These are phyloP conservation scores for Epichloe hybrida DNA, from an alignment of 2,329 filamentous ascomycete genomes.

Conservation along the genomic window DNA sequence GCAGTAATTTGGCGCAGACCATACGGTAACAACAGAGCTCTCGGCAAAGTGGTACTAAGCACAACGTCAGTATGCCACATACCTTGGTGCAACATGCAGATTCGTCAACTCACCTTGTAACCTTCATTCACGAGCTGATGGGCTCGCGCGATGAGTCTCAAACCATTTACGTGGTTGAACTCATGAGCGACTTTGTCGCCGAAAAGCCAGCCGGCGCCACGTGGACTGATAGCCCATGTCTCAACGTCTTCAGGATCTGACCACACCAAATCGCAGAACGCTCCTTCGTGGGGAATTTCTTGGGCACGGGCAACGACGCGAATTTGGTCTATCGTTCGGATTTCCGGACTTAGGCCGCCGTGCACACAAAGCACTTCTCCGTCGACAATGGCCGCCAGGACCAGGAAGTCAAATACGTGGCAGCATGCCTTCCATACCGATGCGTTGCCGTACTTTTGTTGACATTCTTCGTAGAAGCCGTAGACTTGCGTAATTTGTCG, in stretches of 20 bases:
- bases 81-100: neutral
- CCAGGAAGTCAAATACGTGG: constrained; percentile 97
- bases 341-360: constrained; percentile 76
- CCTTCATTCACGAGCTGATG: constrained; percentile 98
- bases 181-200: constrained; percentile 95
- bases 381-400: constrained; percentile 92
- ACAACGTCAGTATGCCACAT: neutral
- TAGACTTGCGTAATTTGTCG: constrained; percentile 97
- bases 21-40: constrained; percentile 93
- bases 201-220: constrained; percentile 96
- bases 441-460: constrained; percentile 94
- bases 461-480: constrained; percentile 97
- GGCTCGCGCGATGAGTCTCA: constrained; percentile 91
- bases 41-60: constrained; percentile 82
- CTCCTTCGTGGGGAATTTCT: constrained; percentile 95
- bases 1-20: constrained; percentile 94
- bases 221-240: constrained; percentile 87
- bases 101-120: constrained; percentile 55
- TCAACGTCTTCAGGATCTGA: constrained; percentile 95
- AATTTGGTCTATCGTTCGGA: constrained; percentile 97
- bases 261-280: constrained; percentile 97
- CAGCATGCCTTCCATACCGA: constrained; percentile 99
- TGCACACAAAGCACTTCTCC: constrained; percentile 98
- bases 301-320: constrained; percentile 95
- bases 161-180: constrained; percentile 91